Conservation (phyloP, 305 asterid genomes). For the Fraxinus latifolia region DNA sequence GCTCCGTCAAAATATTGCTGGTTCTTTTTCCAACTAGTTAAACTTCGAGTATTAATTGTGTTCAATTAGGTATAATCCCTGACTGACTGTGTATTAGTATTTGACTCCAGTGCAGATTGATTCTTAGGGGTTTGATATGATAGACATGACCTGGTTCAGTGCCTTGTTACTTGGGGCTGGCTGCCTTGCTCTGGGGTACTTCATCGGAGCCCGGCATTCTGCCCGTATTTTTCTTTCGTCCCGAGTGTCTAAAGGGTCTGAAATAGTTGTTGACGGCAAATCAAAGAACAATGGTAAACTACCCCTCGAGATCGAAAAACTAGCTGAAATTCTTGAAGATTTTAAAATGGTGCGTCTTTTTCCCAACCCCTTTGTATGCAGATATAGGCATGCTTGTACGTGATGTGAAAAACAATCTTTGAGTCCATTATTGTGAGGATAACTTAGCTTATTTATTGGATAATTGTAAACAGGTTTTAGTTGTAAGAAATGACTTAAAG, state of each 20-base stretch:
- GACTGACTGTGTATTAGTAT: conserved; percentile 16
- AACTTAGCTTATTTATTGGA: conserved; percentile 5
- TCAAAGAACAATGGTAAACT: conserved; percentile 52
- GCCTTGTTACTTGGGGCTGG: conserved; percentile 73
- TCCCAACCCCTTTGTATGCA: background rate
- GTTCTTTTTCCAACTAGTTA: conserved; percentile 3
- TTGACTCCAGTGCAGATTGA: conserved; percentile 35
- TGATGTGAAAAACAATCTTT: background rate
- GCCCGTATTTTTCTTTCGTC: conserved; percentile 27
- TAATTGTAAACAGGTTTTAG: conserved; percentile 71
- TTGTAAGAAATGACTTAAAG: conserved; percentile 91
- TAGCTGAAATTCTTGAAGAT: conserved; percentile 86
- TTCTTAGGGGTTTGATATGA: conserved; percentile 49
- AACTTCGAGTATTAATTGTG: background rate
- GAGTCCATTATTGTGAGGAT: conserved; percentile 10
- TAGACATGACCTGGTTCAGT: conserved; percentile 73
- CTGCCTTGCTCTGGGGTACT: conserved; percentile 75
- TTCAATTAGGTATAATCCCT: background rate
- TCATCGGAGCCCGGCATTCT: conserved; percentile 55
- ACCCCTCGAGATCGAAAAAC: conserved; percentile 66
- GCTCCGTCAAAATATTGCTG: conserved; percentile 22
- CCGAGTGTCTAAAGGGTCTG: conserved; percentile 25
- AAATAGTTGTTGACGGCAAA: conserved; percentile 29
- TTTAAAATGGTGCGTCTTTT: conserved; percentile 68
- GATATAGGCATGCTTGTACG: background rate